These are phyloP conservation scores for Cokeromyces recurvatus DNA, from an alignment of 371 early-diverging fungal genomes.

Conservation along the genomic window DNA sequence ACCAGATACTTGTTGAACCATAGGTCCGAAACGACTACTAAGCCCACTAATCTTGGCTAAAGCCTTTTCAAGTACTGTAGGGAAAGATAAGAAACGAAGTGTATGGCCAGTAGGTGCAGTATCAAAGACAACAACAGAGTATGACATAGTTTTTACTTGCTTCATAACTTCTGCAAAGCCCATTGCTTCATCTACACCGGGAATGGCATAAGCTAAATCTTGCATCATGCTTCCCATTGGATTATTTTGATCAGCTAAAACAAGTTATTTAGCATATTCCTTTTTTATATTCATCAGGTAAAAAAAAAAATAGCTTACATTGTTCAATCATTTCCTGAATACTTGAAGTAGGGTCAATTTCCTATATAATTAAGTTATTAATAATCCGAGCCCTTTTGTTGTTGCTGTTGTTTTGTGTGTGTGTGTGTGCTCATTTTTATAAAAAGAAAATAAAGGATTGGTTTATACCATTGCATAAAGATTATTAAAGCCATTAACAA, in stretches of 20 bases:
- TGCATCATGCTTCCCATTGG: slow-evolving; percentile 89
- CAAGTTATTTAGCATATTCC: neutral
- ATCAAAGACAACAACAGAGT: slow-evolving; percentile 96
- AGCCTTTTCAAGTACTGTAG: slow-evolving; percentile 94
- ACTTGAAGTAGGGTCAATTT: slow-evolving; percentile 96
- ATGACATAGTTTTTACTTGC: slow-evolving; percentile 97
- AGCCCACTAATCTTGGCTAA: slow-evolving; percentile 91
- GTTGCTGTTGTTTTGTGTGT: too few relatives aligned
- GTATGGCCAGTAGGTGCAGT: slow-evolving; percentile 99
- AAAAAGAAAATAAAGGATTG: too few relatives aligned
- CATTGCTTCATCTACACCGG: slow-evolving; percentile 99
- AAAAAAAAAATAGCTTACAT: slow-evolving; percentile 60
- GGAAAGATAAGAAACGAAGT: slow-evolving; percentile 96
- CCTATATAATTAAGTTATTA: too few relatives aligned
- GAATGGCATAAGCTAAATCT: slow-evolving; percentile 95
- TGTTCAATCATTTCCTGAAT: slow-evolving; percentile 96
- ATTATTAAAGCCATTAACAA: slow-evolving; percentile 92
- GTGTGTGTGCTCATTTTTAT: too few relatives aligned
- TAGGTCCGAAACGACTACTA: slow-evolving; percentile 90
- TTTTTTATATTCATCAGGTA: too few relatives aligned
- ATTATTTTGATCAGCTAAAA: slow-evolving; percentile 69
- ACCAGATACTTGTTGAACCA: slow-evolving; percentile 92
- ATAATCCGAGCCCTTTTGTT: too few relatives aligned
- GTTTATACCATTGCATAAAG: slow-evolving; percentile 96
- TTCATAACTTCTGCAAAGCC: slow-evolving; percentile 99